Conservation (phyloP, 2,329 filamentous ascomycete species). For the Claviceps pusilla region DNA sequence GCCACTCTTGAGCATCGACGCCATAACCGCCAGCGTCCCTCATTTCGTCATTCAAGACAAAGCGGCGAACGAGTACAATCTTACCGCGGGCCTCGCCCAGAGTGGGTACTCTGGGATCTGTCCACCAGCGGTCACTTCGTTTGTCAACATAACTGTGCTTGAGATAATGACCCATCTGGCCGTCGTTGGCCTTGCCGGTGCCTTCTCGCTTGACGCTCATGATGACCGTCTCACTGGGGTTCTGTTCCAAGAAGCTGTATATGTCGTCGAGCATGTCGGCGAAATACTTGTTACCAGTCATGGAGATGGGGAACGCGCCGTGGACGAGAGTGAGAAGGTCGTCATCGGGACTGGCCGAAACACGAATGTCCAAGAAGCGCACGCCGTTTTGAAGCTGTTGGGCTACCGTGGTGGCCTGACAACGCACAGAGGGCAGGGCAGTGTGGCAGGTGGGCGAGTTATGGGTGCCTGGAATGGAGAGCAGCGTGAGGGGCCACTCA, state of each 20-base stretch:
- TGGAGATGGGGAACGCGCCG: slow-evolving; percentile 71
- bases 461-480: slow-evolving; percentile 90
- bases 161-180: slow-evolving; percentile 61
- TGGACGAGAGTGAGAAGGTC: slow-evolving; percentile 73
- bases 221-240: slow-evolving; percentile 71
- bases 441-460: slow-evolving; percentile 77
- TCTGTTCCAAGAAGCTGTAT: slow-evolving; percentile 58
- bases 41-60: slow-evolving; percentile 46
- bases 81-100: slow-evolving; percentile 69
- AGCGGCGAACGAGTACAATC: slow-evolving; percentile 73
- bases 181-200: slow-evolving; percentile 62
- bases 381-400: slow-evolving; percentile 80
- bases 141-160: slow-evolving; percentile 52
- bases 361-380: slow-evolving; percentile 84
- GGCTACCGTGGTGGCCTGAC: slow-evolving; percentile 64
- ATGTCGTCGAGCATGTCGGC: slow-evolving; percentile 55
- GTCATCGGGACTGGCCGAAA: slow-evolving; percentile 38
- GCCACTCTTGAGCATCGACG: slow-evolving; percentile 56
- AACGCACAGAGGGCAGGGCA: slow-evolving; percentile 82
- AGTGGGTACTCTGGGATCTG: slow-evolving; percentile 57
- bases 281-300: slow-evolving; percentile 71
- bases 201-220: slow-evolving; percentile 88
- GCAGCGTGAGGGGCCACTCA: slow-evolving; percentile 56
- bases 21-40: slow-evolving; percentile 35
- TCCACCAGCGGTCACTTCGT: slow-evolving; percentile 56